Percentiles rank a stretch among this genome's conserved stretches.
These are phyloP conservation scores for Euphorbia neoarborescens DNA, from an alignment of 441 rosid species.

Conservation along the genomic window DNA sequence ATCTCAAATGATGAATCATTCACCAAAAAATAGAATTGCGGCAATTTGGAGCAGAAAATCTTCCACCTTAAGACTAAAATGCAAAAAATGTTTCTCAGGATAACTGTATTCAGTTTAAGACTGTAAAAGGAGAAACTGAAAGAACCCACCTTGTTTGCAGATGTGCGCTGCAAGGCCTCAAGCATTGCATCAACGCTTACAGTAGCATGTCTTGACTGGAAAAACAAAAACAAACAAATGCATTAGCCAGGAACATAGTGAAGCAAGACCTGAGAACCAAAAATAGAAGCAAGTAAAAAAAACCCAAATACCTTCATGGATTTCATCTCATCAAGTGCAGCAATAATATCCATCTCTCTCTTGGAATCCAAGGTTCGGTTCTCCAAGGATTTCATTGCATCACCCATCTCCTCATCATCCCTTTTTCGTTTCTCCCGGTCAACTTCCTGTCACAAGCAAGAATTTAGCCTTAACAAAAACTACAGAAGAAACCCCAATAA, in stretches of 20 bases:
- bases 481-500: background rate
- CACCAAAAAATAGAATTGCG: background rate
- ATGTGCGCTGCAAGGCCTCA: conserved; percentile 62
- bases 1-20: background rate
- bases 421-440: conserved; percentile 49
- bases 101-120: background rate
- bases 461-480: background rate
- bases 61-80: background rate
- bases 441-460: conserved; percentile 29
- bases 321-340: conserved; percentile 84
- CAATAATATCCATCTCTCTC: conserved; percentile 82
- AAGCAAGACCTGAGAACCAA: background rate
- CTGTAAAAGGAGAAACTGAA: background rate
- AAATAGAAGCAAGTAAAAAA: background rate
- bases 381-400: conserved; percentile 87
- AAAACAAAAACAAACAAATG: conserved; percentile 9
- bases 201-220: conserved; percentile 71
- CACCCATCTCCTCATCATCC: conserved; percentile 80
- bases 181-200: conserved; percentile 80
- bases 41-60: background rate
- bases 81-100: background rate
- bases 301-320: conserved; percentile 58
- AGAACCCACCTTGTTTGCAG: conserved; percentile 43
- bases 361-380: conserved; percentile 78
- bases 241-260: conserved; percentile 1